These are phyloP conservation scores for Claviceps africana DNA, from an alignment of 2,329 filamentous ascomycete species.

Conservation along the genomic window DNA sequence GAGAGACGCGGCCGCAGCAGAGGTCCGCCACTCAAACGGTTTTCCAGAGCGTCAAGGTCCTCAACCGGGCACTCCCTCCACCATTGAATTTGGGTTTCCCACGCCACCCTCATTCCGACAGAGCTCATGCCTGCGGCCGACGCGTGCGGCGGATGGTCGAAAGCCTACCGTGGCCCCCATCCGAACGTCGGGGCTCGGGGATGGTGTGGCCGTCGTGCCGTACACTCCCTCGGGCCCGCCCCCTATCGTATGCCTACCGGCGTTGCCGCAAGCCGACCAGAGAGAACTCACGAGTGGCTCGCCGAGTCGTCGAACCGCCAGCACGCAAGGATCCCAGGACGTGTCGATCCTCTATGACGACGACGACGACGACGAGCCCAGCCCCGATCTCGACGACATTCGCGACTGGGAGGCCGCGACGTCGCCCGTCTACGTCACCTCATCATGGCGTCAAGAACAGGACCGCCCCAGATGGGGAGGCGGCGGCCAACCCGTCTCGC, in stretches of 20 bases:
- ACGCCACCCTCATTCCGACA: slow-evolving; percentile 15
- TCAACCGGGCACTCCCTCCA: slow-evolving; percentile 15
- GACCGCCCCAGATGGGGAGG: no score
- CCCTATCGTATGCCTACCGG: slow-evolving; percentile 3
- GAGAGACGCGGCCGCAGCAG: neutral
- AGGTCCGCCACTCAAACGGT: slow-evolving; percentile 12
- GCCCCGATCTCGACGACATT: slow-evolving; percentile 26
- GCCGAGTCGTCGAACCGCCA: slow-evolving; percentile 1
- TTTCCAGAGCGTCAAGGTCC: neutral
- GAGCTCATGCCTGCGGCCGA: neutral
- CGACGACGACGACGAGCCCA: slow-evolving; percentile 21
- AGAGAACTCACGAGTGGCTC: neutral
- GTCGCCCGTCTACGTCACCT: slow-evolving; percentile 1
- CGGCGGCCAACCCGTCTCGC: neutral
- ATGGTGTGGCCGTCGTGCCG: neutral
- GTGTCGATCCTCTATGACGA: slow-evolving; percentile 12
- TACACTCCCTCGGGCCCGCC: slow-evolving; percentile 1
- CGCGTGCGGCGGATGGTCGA: neutral
- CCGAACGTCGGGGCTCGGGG: neutral
- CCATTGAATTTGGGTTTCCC: slow-evolving; percentile 21
- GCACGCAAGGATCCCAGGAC: slow-evolving; percentile 13
- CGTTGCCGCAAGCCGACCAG: slow-evolving; percentile 1
- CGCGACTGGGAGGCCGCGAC: slow-evolving; percentile 17
- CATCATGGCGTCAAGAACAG: neutral
- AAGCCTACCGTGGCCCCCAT: neutral